A percentile compares a stretch with the other conserved stretches of the same genome.
Conservation (phyloP, 2,329 filamentous ascomycete species). For the Microascus cirrosus region DNA sequence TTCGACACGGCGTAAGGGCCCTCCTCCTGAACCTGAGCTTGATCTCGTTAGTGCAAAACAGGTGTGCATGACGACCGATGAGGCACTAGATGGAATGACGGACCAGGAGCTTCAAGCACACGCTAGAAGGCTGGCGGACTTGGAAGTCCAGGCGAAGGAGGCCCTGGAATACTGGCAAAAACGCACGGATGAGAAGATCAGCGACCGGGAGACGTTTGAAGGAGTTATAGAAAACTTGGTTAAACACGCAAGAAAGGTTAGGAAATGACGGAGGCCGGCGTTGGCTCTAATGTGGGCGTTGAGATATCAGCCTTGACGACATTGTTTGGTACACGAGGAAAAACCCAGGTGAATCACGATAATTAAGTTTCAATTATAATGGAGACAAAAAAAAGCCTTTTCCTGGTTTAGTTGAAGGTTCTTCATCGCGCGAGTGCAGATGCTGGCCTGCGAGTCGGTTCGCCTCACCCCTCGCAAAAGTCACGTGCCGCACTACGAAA, state of each 20-base stretch:
- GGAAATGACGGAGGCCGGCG: constrained; percentile 43
- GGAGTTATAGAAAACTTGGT: constrained; percentile 95
- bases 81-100: constrained; percentile 69
- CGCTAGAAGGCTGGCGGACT: constrained; percentile 53
- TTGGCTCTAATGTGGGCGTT: constrained; percentile 1
- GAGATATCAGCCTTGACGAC: background rate
- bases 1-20: constrained; percentile 39
- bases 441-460: background rate
- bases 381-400: background rate
- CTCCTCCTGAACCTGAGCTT: constrained; percentile 60
- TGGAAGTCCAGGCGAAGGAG: constrained; percentile 62
- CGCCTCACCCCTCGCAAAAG: background rate
- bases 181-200: constrained; percentile 72
- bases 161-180: constrained; percentile 84
- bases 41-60: constrained; percentile 70
- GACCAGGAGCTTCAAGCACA: constrained; percentile 66
- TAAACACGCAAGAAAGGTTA: constrained; percentile 75
- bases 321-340: background rate
- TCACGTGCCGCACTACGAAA: background rate
- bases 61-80: constrained; percentile 73
- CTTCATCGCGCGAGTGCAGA: background rate
- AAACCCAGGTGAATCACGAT: background rate
- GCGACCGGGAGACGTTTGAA: constrained; percentile 88
- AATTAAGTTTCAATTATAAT: background rate
- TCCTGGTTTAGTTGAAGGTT: background rate